A percentile compares a stretch with the other conserved stretches of the same genome.
Evolutionary conservation across 2,329 filamentous ascomycete species (phyloP).

Genomic region (Alternaria brassicicola): DNA sequence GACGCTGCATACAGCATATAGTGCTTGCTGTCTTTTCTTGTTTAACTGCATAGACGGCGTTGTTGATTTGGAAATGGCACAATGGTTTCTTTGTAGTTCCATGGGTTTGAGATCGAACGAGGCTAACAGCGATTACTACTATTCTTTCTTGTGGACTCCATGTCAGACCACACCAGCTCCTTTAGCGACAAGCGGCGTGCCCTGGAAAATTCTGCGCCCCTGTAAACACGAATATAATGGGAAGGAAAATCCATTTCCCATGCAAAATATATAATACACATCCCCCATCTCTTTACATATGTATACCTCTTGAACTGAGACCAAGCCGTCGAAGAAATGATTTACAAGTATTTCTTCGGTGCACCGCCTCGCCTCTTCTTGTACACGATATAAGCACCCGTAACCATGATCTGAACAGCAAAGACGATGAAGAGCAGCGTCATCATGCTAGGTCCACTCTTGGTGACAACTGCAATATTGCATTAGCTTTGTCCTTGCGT

Average conservation of each 20-base stretch:
- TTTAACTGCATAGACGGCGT: slow-evolving; percentile 8
- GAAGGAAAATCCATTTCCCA: not conserved
- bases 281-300: not conserved
- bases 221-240: not conserved
- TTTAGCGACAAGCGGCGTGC: not conserved
- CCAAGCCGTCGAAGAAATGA: not conserved
- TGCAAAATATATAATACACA: not conserved
- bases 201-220: not conserved
- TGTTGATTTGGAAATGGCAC: not conserved
- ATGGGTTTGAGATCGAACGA: not conserved
- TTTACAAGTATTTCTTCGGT: slow-evolving; percentile 89
- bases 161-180: not conserved
- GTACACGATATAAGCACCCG: slow-evolving; percentile 74
- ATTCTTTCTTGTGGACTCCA: not conserved
- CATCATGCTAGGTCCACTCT: slow-evolving; percentile 63
- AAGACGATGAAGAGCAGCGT: slow-evolving; percentile 74
- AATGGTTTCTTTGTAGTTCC: not conserved
- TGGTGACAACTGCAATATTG: slow-evolving; percentile 54
- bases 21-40: not conserved
- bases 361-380: slow-evolving; percentile 75
- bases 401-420: slow-evolving; percentile 74
- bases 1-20: not conserved
- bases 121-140: not conserved
- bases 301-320: not conserved
- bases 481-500: slow-evolving; percentile 19